These are phyloP conservation scores for Xylaria sp. DNA, from an alignment of 2,329 filamentous ascomycete species.

Conservation along the genomic window DNA sequence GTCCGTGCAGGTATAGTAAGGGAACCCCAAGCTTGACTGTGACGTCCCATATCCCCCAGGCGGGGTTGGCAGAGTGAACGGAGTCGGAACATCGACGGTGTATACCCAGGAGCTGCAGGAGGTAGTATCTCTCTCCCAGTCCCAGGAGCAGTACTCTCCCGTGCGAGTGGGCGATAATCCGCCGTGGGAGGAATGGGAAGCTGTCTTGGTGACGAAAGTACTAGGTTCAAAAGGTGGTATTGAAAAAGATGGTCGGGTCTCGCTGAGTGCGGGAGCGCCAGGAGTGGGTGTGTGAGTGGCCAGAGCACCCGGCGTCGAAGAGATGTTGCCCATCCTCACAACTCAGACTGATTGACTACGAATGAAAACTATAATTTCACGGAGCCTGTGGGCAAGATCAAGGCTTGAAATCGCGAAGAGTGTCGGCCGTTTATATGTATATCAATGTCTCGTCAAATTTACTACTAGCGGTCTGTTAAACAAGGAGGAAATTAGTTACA, in stretches of 20 bases:
- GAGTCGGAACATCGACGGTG: slow-evolving; percentile 10
- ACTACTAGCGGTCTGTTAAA: not conserved
- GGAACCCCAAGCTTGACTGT: slow-evolving; percentile 8
- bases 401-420: not conserved
- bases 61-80: slow-evolving; percentile 5
- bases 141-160: slow-evolving; percentile 20
- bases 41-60: slow-evolving; percentile 21
- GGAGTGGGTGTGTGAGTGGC: slow-evolving; percentile 3
- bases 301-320: slow-evolving; percentile 10
- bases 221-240: slow-evolving; percentile 17
- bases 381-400: not conserved
- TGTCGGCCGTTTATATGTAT: not conserved
- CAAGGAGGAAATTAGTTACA: too few relatives aligned
- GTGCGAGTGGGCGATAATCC: not conserved
- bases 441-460: too few relatives aligned
- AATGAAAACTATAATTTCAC: not conserved
- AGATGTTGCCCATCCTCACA: slow-evolving; percentile 19
- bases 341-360: not conserved
- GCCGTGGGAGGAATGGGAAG: not conserved
- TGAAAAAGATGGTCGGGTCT: slow-evolving; percentile 14
- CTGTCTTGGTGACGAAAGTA: slow-evolving; percentile 17
- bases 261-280: not conserved
- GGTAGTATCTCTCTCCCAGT: not conserved
- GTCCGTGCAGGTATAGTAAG: slow-evolving; percentile 20
- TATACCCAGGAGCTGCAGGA: slow-evolving; percentile 13